Percentiles rank a stretch among this genome's conserved stretches.
phyloP scores from a whole-genome alignment of 352 stramenopile genomes.

The Globisporangium paroecandrum region DNA sequence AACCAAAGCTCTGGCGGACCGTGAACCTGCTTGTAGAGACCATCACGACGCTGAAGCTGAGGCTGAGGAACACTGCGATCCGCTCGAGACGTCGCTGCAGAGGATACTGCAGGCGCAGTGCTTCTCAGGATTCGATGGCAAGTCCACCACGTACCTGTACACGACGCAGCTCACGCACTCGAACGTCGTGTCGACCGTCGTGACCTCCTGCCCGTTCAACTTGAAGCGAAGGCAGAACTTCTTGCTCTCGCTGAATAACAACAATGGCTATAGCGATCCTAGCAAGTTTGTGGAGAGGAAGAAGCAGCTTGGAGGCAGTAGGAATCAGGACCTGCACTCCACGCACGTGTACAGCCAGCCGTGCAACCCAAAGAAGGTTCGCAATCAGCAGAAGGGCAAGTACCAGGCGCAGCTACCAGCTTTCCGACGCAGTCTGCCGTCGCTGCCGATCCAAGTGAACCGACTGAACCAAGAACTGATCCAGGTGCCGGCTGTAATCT shows the following conservation, averaged over 20 bases:
- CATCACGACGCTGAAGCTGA: neutral
- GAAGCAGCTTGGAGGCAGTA: neutral
- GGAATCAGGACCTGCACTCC: slow-evolving; percentile 31
- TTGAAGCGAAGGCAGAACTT: slow-evolving; percentile 15
- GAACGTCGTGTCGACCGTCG: slow-evolving; percentile 60
- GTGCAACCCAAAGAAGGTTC: slow-evolving; percentile 29
- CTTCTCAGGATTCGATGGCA: slow-evolving; percentile 39
- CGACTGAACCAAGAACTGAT: slow-evolving; percentile 53
- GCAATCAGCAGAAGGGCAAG: slow-evolving; percentile 24
- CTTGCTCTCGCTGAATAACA: slow-evolving; percentile 5
- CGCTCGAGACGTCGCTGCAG: slow-evolving; percentile 33
- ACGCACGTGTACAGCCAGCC: slow-evolving; percentile 32
- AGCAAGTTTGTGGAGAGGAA: neutral
- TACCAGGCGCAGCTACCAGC: slow-evolving; percentile 48
- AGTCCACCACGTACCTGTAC: slow-evolving; percentile 36
- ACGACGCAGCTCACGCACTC: slow-evolving; percentile 62
- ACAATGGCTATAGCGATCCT: slow-evolving; percentile 5
- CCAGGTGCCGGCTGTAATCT: slow-evolving; percentile 7
- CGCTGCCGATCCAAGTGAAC: slow-evolving; percentile 41
- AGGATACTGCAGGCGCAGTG: slow-evolving; percentile 24
- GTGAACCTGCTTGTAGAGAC: neutral
- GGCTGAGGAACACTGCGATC: neutral
- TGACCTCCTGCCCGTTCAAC: slow-evolving; percentile 40
- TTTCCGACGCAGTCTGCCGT: slow-evolving; percentile 48
- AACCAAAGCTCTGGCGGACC: neutral